These are phyloP conservation scores for Wallacemonas sp. DNA, from an alignment of 208 protist genomes.

Conservation along the genomic window DNA sequence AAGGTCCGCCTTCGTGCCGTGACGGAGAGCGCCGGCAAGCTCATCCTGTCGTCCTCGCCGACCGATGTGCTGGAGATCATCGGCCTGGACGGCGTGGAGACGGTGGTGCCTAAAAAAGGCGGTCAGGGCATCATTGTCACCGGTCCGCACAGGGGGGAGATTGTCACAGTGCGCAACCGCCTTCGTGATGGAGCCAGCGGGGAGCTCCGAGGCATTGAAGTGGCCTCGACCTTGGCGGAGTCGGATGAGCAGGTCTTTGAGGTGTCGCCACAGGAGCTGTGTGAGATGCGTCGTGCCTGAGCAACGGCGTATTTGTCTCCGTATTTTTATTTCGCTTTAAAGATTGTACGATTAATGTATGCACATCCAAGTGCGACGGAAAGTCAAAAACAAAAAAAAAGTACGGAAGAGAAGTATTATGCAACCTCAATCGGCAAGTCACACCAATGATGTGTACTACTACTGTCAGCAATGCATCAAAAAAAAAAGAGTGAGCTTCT, in stretches of 20 bases:
- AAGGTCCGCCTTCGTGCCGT: constrained; percentile 49
- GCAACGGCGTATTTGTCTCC: background rate
- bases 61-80: constrained; percentile 60
- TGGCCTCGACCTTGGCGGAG: constrained; percentile 26
- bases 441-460: too few species aligned
- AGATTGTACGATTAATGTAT: too few species aligned
- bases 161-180: constrained; percentile 50
- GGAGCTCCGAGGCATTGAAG: constrained; percentile 48
- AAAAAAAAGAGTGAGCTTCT: too few species aligned
- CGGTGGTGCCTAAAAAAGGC: constrained; percentile 72
- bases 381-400: background rate
- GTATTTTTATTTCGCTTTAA: too few species aligned
- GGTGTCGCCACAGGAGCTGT: constrained; percentile 59
- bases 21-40: background rate
- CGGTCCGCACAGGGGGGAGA: constrained; percentile 56
- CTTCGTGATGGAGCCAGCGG: constrained; percentile 31
- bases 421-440: too few species aligned
- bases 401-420: background rate
- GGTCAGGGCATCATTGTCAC: constrained; percentile 65
- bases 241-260: constrained; percentile 40
- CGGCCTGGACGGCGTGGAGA: constrained; percentile 64
- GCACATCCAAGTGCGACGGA: too few species aligned
- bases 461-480: too few species aligned
- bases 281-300: constrained; percentile 24
- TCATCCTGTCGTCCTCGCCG: background rate